Evolutionary conservation across 2,329 filamentous ascomycete genomes (phyloP).

Genomic region (Alternaria sp.): DNA sequence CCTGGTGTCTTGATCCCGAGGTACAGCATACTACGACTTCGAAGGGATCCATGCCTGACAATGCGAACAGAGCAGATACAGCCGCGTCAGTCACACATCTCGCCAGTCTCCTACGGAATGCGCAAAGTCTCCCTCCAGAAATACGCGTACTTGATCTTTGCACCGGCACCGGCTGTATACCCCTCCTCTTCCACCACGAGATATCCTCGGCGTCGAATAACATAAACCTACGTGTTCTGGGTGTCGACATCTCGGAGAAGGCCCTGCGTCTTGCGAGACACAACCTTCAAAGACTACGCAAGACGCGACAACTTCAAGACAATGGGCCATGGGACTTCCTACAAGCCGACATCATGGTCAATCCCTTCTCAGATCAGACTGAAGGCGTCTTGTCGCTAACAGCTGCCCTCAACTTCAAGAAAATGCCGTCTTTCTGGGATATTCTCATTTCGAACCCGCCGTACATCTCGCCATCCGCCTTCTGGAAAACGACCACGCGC

Average conservation of each 20-base stretch:
- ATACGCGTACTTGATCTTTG: slow-evolving; percentile 83
- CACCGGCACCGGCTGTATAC: slow-evolving; percentile 90
- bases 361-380: slow-evolving; percentile 58
- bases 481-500: slow-evolving; percentile 68
- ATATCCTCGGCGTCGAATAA: slow-evolving; percentile 53
- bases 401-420: slow-evolving; percentile 21
- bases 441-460: slow-evolving; percentile 89
- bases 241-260: slow-evolving; percentile 74
- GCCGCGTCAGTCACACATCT: slow-evolving; percentile 51
- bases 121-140: slow-evolving; percentile 28
- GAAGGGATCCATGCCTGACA: slow-evolving; percentile 19
- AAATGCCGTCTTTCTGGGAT: slow-evolving; percentile 53
- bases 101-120: slow-evolving; percentile 35
- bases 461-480: slow-evolving; percentile 76
- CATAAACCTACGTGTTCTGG: slow-evolving; percentile 62
- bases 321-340: slow-evolving; percentile 55
- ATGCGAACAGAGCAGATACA: slow-evolving; percentile 54
- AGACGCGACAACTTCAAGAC: slow-evolving; percentile 7
- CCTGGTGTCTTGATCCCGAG: slow-evolving; percentile 87
- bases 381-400: slow-evolving; percentile 22
- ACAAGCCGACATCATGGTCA: slow-evolving; percentile 54
- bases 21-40: slow-evolving; percentile 44
- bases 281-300: slow-evolving; percentile 64
- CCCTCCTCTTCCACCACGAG: slow-evolving; percentile 74
- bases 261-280: slow-evolving; percentile 71